Conservation (phyloP, 495 filamentous ascomycete genomes). For the Clohesyomyces aquaticus region DNA sequence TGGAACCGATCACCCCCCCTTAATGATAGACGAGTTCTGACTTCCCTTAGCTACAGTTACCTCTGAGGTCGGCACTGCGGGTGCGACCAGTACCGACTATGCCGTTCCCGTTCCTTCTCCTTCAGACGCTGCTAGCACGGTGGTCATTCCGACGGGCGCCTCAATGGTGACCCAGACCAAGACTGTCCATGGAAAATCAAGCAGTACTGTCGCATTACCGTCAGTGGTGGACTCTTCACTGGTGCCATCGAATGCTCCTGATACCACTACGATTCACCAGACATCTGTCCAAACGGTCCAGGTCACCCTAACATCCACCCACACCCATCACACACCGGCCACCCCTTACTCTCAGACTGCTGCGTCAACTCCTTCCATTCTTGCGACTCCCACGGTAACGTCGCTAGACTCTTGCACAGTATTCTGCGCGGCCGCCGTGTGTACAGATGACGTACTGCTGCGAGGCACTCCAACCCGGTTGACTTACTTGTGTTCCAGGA, state of each 20-base stretch:
- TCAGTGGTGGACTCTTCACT: no score
- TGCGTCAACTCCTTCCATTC: neutral
- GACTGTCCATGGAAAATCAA: neutral
- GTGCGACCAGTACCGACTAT: no score
- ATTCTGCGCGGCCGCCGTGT: conserved; percentile 27
- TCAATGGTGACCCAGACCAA: neutral
- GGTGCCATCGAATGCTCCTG: neutral
- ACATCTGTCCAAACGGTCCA: neutral
- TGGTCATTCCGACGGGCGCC: neutral
- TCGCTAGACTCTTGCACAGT: conserved; percentile 10
- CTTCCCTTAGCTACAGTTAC: neutral
- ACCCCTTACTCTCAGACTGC: neutral
- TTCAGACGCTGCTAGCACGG: no score
- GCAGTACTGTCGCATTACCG: no score
- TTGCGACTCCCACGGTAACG: neutral
- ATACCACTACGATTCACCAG: neutral
- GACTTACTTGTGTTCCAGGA: conserved; percentile 7
- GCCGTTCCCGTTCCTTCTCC: no score
- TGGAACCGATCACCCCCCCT: neutral
- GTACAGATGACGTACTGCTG: conserved; percentile 14
- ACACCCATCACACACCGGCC: neutral
- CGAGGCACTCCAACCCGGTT: conserved; percentile 5
- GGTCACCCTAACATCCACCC: neutral
- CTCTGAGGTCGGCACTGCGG: no score
- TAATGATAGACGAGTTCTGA: neutral